Percentiles rank a stretch among this genome's conserved stretches.
Evolutionary conservation across 345 rosid genomes (phyloP).

Genomic region (Melastoma malabathricum): DNA sequence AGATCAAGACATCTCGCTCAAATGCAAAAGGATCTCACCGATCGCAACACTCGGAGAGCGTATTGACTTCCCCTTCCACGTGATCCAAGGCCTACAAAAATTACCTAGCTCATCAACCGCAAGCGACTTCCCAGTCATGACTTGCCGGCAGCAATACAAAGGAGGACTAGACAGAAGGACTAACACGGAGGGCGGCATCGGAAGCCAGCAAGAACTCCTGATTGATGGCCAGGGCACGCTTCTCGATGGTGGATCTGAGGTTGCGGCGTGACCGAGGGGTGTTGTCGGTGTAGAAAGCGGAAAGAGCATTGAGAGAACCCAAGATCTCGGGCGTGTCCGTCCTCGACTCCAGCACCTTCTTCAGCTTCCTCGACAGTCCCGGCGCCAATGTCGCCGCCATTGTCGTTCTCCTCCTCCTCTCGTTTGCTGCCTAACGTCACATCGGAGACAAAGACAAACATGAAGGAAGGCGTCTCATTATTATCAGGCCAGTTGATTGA

Average conservation of each 20-base stretch:
- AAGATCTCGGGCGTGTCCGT: conserved; percentile 80
- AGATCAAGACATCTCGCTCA: not conserved
- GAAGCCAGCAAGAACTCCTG: conserved; percentile 70
- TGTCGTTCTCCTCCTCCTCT: conserved; percentile 11
- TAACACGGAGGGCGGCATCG: conserved; percentile 47
- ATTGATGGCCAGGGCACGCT: conserved; percentile 81
- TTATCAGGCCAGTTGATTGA: too few relatives aligned
- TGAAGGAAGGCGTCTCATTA: too few relatives aligned
- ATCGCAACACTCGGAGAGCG: conserved; percentile 90
- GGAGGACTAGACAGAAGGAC: not conserved
- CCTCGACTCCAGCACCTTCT: conserved; percentile 83
- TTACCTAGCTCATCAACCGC: not conserved
- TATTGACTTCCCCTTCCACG: conserved; percentile 87
- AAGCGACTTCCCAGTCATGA: not conserved
- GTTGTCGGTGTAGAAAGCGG: conserved; percentile 72
- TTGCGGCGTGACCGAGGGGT: conserved; percentile 81
- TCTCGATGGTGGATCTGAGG: conserved; percentile 96
- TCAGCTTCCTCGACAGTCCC: conserved; percentile 83
- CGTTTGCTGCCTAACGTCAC: not conserved
- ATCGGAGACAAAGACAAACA: too few relatives aligned
- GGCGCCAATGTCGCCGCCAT: conserved; percentile 80
- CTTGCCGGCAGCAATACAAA: not conserved
- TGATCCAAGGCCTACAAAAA: conserved; percentile 58
- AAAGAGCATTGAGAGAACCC: conserved; percentile 70
- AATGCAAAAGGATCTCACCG: conserved; percentile 16